Base-by-base conservation (phyloP, 75 land plant genomes). In the Cupressus sempervirens region DNA sequence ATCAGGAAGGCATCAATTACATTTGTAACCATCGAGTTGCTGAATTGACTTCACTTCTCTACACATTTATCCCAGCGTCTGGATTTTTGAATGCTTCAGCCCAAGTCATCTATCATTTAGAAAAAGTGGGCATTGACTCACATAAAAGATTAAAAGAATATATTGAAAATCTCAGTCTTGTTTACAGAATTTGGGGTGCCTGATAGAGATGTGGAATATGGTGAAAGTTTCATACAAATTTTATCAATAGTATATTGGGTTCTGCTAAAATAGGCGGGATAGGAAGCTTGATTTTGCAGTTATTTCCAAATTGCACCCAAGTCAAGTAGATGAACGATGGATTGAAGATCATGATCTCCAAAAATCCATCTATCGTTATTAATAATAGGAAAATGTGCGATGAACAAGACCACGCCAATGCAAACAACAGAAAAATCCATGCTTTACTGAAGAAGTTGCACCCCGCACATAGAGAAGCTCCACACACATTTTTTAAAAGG, bases 11-110 rank as follows among this genome's bases (percentile, higher is more conserved):
- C 41, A 93, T 93, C 9, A 97, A 97, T 84, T 97, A 95, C 86
- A 88, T 95, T 73, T 86, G 95, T 65, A 95, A 95, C 89, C 94
- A 97, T 85, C 85, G 88, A 76, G 90, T 87, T 72, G 76, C 91
- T 7, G 93, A 76, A 93, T 97, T 52, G 99, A 97, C 84, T 97
- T 93, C 83, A 94, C 95, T 14, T 93, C 96, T 35, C 92, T 88
- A 53, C 99, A 97, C 86, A 91, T 91, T 29, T 97, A 97, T 82
- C 89, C 96, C 3, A 97, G 94, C 82, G 45, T 91, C 36, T 97
- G 53, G 29, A 77, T 76, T 14, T 73, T 88, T 18, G 80, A 80
- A 54, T 18, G 45, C 52, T 45, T 76, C 7, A 36, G 52, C 45
- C 67, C 45, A 35, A 80, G 77, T 68, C 77, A 86, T 80, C 56